phyloP scores from a whole-genome alignment of 192 early-diverging fungal species.

The Chytriomyces sp. region DNA sequence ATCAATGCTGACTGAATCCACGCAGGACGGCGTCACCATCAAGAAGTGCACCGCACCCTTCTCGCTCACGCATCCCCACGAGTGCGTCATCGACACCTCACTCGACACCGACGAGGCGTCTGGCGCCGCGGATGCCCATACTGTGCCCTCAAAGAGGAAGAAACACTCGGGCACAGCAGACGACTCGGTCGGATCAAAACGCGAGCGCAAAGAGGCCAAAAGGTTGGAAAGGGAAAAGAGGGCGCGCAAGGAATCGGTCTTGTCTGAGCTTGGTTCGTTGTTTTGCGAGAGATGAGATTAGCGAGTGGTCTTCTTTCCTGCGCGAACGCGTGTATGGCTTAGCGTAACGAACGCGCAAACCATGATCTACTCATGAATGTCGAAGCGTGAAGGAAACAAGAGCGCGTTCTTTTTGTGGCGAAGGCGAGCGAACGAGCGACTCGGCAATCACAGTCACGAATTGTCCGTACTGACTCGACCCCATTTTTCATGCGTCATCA shows the following conservation, averaged over 20 bases:
- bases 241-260: constrained; percentile 11
- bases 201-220: background rate
- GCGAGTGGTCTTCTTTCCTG: no score
- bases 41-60: constrained; percentile 73
- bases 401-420: no score
- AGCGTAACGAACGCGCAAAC: no score
- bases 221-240: constrained; percentile 16
- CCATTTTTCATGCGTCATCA: background rate
- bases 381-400: no score
- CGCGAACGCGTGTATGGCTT: no score
- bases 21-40: constrained; percentile 73
- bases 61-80: constrained; percentile 65
- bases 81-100: constrained; percentile 49
- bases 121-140: constrained; percentile 26
- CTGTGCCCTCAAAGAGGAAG: background rate
- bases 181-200: background rate
- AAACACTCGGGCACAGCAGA: background rate
- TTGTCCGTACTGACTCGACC: background rate
- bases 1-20: background rate
- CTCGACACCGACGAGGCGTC: constrained; percentile 27
- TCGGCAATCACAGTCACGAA: background rate
- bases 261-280: no score
- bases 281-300: no score
- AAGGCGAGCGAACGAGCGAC: background rate
- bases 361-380: no score